Conservation (phyloP, 78 protist species). For the Cavenderia fasciculata region DNA sequence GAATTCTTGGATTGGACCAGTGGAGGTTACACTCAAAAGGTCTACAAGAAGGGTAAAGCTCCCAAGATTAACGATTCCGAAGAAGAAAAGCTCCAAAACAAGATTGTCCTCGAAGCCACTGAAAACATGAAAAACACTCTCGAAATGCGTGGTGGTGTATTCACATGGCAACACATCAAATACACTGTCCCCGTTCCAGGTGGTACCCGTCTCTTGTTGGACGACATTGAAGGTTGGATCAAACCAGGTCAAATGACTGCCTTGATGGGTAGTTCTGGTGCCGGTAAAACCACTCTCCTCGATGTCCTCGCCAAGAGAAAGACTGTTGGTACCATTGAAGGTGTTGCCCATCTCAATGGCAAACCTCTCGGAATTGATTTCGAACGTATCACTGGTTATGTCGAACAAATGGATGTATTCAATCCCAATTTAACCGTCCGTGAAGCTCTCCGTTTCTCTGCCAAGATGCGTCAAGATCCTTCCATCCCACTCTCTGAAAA, state of each 20-base stretch:
- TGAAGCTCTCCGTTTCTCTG: conserved; percentile 74
- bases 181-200: conserved; percentile 66
- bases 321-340: conserved; percentile 83
- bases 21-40: conserved; percentile 57
- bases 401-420: conserved; percentile 82
- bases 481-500: conserved; percentile 36
- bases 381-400: conserved; percentile 80
- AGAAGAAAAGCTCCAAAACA: conserved; percentile 28
- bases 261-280: conserved; percentile 85
- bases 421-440: conserved; percentile 63
- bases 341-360: conserved; percentile 82
- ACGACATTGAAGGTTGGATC: conserved; percentile 74
- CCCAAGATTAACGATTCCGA: conserved; percentile 68
- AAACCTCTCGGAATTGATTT: conserved; percentile 66
- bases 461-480: conserved; percentile 72
- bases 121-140: conserved; percentile 49
- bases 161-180: conserved; percentile 65
- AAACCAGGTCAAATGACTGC: conserved; percentile 86
- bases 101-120: conserved; percentile 63
- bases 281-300: conserved; percentile 90
- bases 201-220: conserved; percentile 24
- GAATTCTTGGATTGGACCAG: conserved; percentile 55
- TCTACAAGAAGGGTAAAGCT: conserved; percentile 72
- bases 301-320: conserved; percentile 89
- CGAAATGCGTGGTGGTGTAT: conserved; percentile 49